Percentiles rank a stretch among this genome's conserved stretches.
phyloP scores from a whole-genome alignment of 2,329 filamentous ascomycete species.

The Tolypocladium album region DNA sequence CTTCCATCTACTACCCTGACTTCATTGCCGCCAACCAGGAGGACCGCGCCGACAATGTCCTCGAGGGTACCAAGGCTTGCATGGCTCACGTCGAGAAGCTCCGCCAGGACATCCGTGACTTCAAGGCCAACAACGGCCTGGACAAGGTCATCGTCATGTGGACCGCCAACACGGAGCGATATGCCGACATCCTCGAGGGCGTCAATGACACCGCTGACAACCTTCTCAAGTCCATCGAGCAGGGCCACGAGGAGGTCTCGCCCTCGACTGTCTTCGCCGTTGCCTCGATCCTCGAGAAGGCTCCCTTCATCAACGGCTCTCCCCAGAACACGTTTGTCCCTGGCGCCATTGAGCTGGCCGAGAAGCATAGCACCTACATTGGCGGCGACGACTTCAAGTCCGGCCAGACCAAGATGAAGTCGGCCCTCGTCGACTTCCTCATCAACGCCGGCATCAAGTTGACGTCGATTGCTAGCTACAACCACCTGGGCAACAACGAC shows the following conservation, averaged over 20 bases:
- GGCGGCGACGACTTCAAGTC: constrained; percentile 99
- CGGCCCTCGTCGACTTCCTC: constrained; percentile 93
- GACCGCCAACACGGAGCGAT: constrained; percentile 98
- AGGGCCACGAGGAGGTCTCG: constrained; percentile 81
- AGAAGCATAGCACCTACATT: constrained; percentile 80
- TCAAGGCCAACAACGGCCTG: constrained; percentile 74
- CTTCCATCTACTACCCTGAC: constrained; percentile 96
- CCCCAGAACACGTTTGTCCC: constrained; percentile 99
- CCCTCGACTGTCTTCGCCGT: constrained; percentile 95
- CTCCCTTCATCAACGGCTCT: constrained; percentile 97
- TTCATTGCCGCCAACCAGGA: constrained; percentile 99
- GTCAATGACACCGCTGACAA: constrained; percentile 97
- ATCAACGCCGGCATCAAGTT: constrained; percentile 99
- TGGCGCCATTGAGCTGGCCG: constrained; percentile 79
- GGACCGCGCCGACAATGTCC: constrained; percentile 84
- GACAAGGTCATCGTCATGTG: constrained; percentile 97
- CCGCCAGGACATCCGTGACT: constrained; percentile 85
- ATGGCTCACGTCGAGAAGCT: constrained; percentile 86
- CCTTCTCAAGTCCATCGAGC: constrained; percentile 75
- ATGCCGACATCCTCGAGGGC: constrained; percentile 74
- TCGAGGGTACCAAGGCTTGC: constrained; percentile 75
- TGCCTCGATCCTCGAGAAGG: constrained; percentile 79
- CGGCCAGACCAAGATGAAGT: constrained; percentile 99
- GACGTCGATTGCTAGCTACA: constrained; percentile 97
- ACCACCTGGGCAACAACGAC: constrained; percentile 98